A percentile compares a stretch with the other conserved stretches of the same genome.
phyloP scores from a whole-genome alignment of 768 basidiomycete genomes.

The Tulasnella sp. region DNA sequence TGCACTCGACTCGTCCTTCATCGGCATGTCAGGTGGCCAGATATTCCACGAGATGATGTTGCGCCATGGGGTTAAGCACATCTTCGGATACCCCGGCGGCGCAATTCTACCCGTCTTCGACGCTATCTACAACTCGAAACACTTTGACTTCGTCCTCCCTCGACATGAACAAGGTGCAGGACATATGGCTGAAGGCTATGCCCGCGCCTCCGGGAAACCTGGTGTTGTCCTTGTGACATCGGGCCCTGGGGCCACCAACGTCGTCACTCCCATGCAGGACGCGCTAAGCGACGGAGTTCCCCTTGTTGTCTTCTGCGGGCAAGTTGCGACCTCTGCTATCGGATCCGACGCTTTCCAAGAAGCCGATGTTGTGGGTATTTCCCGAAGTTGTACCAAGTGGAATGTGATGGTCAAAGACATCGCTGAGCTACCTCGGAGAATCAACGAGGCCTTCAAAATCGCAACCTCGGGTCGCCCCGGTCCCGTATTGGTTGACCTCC shows the following conservation, averaged over 20 bases:
- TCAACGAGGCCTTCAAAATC: constrained; percentile 99
- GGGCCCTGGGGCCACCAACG: constrained; percentile 95
- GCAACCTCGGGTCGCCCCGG: constrained; percentile 95
- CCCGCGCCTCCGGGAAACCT: constrained; percentile 91
- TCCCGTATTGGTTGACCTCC: constrained; percentile 93
- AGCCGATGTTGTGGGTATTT: constrained; percentile 93
- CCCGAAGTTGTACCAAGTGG: constrained; percentile 96
- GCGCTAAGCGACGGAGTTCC: constrained; percentile 90
- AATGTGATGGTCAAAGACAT: constrained; percentile 99
- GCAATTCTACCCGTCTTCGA: constrained; percentile 99
- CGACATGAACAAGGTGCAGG: constrained; percentile 97
- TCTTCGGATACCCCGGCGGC: constrained; percentile 97
- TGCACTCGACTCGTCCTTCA: constrained; percentile 58
- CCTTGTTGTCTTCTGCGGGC: constrained; percentile 89
- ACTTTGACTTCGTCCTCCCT: constrained; percentile 92
- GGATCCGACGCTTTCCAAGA: constrained; percentile 99
- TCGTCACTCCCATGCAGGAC: constrained; percentile 96
- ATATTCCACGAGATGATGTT: constrained; percentile 99
- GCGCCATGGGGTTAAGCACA: constrained; percentile 86
- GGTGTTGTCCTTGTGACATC: constrained; percentile 97
- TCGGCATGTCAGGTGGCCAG: constrained; percentile 89
- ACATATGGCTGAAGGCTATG: constrained; percentile 99
- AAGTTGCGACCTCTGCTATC: constrained; percentile 98
- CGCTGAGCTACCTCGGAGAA: constrained; percentile 81
- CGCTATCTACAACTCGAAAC: constrained; percentile 90